These are phyloP conservation scores for Cornus suecica DNA, from an alignment of 148 eudicot genomes.

Conservation along the genomic window DNA sequence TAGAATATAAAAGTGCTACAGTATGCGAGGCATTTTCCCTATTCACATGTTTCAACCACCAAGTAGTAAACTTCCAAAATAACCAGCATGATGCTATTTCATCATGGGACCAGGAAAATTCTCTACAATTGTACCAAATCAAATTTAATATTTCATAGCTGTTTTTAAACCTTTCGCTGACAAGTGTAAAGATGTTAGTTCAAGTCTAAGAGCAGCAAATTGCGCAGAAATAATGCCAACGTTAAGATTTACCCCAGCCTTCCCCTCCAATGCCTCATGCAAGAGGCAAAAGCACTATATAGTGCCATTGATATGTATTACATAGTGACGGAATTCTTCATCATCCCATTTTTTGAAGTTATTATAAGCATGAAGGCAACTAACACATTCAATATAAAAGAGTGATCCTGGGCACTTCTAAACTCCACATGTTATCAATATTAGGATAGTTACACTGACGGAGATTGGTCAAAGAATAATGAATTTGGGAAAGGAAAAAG, in stretches of 20 bases:
- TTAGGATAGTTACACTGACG: background rate
- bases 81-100: background rate
- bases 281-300: no score
- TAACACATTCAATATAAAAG: background rate
- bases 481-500: background rate
- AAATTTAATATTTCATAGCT: no score
- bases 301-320: background rate
- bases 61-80: background rate
- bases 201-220: no score
- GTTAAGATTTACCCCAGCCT: no score
- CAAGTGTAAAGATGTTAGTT: no score
- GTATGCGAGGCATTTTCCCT: background rate
- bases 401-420: background rate
- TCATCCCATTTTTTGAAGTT: background rate
- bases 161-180: background rate
- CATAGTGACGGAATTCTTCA: background rate
- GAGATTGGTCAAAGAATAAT: background rate
- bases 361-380: background rate
- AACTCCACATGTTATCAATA: background rate
- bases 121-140: background rate
- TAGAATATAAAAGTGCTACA: background rate
- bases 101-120: background rate
- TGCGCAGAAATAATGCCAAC: no score
- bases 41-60: background rate
- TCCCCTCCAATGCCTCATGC: no score